Evolutionary conservation across 2,329 filamentous ascomycete genomes (phyloP).

Genomic region (Didymella lethalis): DNA sequence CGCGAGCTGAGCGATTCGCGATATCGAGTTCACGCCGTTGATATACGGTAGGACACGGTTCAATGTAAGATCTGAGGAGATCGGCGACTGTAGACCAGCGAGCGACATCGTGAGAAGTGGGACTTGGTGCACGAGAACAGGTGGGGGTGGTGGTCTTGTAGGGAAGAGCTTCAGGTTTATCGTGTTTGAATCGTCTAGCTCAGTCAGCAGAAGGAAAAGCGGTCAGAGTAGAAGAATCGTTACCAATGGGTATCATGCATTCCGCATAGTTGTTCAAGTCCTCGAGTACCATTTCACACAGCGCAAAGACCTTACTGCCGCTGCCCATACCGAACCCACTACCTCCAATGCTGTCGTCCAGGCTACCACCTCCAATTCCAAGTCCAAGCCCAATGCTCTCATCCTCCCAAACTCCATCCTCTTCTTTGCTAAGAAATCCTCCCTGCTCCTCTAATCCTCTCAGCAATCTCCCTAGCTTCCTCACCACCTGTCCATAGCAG

Average conservation of each 20-base stretch:
- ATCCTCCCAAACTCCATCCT: slow-evolving; percentile 48
- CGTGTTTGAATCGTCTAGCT: slow-evolving; percentile 84
- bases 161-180: slow-evolving; percentile 97
- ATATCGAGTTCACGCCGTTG: slow-evolving; percentile 89
- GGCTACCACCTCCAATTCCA: slow-evolving; percentile 15
- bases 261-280: slow-evolving; percentile 97
- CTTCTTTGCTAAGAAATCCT: slow-evolving; percentile 76
- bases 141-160: slow-evolving; percentile 76
- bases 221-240: not conserved
- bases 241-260: slow-evolving; percentile 96
- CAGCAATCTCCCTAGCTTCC: slow-evolving; percentile 84
- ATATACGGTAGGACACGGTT: slow-evolving; percentile 83
- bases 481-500: slow-evolving; percentile 83
- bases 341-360: slow-evolving; percentile 17
- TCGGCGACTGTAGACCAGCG: slow-evolving; percentile 53
- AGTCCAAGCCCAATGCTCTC: slow-evolving; percentile 24
- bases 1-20: slow-evolving; percentile 82
- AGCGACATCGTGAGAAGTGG: slow-evolving; percentile 72
- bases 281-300: slow-evolving; percentile 87
- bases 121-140: slow-evolving; percentile 88
- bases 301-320: slow-evolving; percentile 66
- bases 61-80: slow-evolving; percentile 76
- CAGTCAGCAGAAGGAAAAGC: slow-evolving; percentile 1
- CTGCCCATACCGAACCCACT: slow-evolving; percentile 39
- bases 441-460: slow-evolving; percentile 91